phyloP scores from a whole-genome alignment of 2,329 filamentous ascomycete genomes.

The Talaromyces sp. region DNA sequence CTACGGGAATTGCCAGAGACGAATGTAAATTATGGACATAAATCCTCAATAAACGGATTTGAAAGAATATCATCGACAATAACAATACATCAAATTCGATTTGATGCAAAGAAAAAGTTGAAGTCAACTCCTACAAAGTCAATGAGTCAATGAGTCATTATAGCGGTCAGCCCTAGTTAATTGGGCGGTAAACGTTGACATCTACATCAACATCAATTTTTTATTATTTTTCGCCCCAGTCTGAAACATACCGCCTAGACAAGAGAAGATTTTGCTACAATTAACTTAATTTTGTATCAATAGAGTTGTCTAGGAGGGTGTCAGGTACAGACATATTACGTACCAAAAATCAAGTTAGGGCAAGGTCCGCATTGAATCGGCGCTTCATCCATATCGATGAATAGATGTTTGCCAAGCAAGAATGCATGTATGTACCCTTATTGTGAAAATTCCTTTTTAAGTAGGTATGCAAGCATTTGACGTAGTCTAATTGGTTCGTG shows the following conservation, averaged over 20 bases:
- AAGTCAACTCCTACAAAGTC: background rate
- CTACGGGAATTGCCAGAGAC: background rate
- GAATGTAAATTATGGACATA: background rate
- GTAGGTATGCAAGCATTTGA: background rate
- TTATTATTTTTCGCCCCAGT: background rate
- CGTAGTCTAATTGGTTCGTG: background rate
- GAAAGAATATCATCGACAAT: background rate
- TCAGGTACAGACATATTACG: background rate
- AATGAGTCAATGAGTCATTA: constrained; percentile 1
- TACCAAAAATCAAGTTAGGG: background rate
- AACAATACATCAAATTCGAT: background rate
- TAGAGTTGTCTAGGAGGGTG: background rate
- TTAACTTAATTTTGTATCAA: background rate
- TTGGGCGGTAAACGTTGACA: constrained; percentile 3
- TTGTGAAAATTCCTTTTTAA: background rate
- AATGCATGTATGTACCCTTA: background rate
- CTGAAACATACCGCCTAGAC: background rate
- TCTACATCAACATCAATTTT: background rate
- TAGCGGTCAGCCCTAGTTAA: constrained; percentile 12
- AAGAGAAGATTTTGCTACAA: background rate
- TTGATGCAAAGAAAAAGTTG: background rate
- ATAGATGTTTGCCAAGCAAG: background rate
- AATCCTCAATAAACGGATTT: background rate
- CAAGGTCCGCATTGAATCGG: background rate
- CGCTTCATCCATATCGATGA: background rate